Evolutionary conservation across 2,329 filamentous ascomycete genomes (phyloP), one percentile per base, ranked within the genome.

Genomic region (Colletotrichum sp.): DNA sequence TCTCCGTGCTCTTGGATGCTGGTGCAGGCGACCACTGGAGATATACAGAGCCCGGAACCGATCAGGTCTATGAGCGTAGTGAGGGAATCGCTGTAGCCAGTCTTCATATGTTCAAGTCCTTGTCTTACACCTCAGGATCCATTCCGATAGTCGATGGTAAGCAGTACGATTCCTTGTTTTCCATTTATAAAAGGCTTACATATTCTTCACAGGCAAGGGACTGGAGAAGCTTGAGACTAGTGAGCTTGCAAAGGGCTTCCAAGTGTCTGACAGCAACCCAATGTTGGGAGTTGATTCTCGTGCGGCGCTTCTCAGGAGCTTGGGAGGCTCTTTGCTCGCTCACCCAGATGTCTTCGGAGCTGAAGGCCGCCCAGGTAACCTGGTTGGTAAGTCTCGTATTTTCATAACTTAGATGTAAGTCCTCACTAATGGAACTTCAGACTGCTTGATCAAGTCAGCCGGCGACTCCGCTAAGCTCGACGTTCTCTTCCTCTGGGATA

Each of bases 1-100:
- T 92, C 4, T 91, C 90, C 0, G 90, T 92, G 1, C 84, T 92
- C 19, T 83, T 92, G 0, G 90, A 92, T 78, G 90, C 89, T 0
- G 89, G 89, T 0, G 89, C 89, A 0, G 89, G 89, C 2, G 87
- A 90, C 79, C 76, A 81, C 13, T 90, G 89, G 89, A 81, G 78
- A 0, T 90, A 85, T 71, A 82, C 79, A 1, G 89, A 90, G 79
- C 84, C 86, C 0, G 82, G 82, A 15, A 55, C 27, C 2, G 82
- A 80, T 8, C 77, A 82, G 9, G 76, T 78, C 8, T 87, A 87
- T 61, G 84, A 81, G 11, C 80, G 89, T 6, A 89, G 87, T 68
- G 89, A 90, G 77, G 89, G 89, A 2, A 89, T 90, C 44, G 89
- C 89, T 1, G 86, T 90, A 2, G 89, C 89, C 0, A 85, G 84